Evolutionary conservation across 306 rosid species (phyloP), one percentile per base, ranked within the genome.

Genomic region (Ormosia emarginata): DNA sequence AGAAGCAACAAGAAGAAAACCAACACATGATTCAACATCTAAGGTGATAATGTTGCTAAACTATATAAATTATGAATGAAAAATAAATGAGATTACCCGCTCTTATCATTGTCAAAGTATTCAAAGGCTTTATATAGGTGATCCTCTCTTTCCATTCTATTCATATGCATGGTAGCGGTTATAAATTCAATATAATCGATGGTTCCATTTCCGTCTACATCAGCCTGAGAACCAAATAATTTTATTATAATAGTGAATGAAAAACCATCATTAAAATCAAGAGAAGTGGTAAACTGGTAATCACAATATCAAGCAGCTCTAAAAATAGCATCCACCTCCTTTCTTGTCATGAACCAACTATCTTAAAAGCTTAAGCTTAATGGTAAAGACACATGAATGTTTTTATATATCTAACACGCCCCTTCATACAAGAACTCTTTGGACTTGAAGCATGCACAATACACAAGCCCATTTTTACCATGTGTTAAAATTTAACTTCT

Each of bases 91-190:
- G 49, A 74, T 85, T 86, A 95, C 99, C 99, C 99, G 95, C 98
- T 93, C 81, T 84, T 87, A 85, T 95, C 99, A 75, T 87, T 71
- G 87, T 93, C 99, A 73, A 95, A 95, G 85, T 95, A 93, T 77
- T 91, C 95, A 57, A 95, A 95, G 82, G 99, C 99, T 81, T 72
- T 95, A 80, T 89, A 95, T 74, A 95, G 81, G 89, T 90, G 99
- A 36, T 95, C 98, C 86, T 93, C 97, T 86, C 94, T 93, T 82
- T 95, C 99, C 91, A 93, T 64, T 92, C 99, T 88, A 78, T 95
- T 95, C 89, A 93, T 88, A 89, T 93, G 98, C 99, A 95, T 93
- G 6, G 98, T 95, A 30, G 99, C 99, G 1, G 98, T 89, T 87
- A 93, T 95, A 81, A 95, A 95, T 88, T 95, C 99, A 13, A 91